phyloP scores from a whole-genome alignment of 371 early-diverging fungal genomes.

The Modicella reniformis region DNA sequence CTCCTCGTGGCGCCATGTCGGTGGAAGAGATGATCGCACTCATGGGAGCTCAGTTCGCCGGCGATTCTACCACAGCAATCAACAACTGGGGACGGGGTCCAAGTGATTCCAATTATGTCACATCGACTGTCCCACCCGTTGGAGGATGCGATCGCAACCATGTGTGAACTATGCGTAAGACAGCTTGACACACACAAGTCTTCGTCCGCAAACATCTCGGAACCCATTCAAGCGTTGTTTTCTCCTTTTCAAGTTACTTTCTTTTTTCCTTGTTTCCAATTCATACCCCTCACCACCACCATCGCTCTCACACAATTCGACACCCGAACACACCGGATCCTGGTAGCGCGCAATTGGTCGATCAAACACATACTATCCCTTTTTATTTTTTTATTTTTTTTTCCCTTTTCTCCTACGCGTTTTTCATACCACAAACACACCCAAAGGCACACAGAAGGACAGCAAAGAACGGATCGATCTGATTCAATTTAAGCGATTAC shows the following conservation, averaged over 20 bases:
- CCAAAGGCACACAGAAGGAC: no score
- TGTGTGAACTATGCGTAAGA: conserved; percentile 39
- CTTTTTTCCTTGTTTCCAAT: neutral
- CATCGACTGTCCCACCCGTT: conserved; percentile 27
- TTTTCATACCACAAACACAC: neutral
- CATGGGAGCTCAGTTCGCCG: conserved; percentile 32
- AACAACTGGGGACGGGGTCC: conserved; percentile 31
- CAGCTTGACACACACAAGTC: neutral
- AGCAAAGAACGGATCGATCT: no score
- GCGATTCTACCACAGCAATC: conserved; percentile 37
- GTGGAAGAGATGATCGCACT: conserved; percentile 51
- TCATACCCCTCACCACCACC: neutral
- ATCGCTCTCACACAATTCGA: no score
- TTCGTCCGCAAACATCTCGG: neutral
- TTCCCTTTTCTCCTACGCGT: neutral
- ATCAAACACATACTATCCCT: neutral
- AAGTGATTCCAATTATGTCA: conserved; percentile 35
- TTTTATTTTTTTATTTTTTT: conserved; percentile 7
- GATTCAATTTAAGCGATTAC: neutral
- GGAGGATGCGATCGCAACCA: conserved; percentile 52
- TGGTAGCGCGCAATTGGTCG: neutral
- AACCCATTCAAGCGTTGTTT: neutral
- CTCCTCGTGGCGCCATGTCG: conserved; percentile 39
- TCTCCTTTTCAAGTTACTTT: neutral
- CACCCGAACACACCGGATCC: neutral